These are phyloP conservation scores for Pseudogymnoascus sp. DNA, from an alignment of 2,329 filamentous ascomycete species.

Conservation along the genomic window DNA sequence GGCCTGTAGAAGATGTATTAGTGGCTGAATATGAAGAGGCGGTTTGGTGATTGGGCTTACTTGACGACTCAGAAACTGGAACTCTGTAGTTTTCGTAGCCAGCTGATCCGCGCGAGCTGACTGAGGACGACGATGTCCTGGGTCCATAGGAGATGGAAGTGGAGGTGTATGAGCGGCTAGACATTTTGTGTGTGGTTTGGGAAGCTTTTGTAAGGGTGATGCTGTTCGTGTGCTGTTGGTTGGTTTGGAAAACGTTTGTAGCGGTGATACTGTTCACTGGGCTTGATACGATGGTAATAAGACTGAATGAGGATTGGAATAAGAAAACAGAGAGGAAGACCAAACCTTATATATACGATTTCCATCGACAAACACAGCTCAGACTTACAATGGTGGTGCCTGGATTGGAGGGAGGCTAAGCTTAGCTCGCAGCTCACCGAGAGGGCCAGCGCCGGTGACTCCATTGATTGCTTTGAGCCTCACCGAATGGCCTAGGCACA, in stretches of 20 bases:
- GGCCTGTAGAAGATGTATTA: background rate
- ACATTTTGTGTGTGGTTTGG: background rate
- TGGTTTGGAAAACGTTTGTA: background rate
- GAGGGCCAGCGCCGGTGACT: background rate
- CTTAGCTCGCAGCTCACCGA: background rate
- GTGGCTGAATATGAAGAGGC: background rate
- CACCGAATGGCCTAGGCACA: slow-evolving; percentile 1
- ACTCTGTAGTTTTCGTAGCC: background rate
- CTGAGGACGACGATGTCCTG: background rate
- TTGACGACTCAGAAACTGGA: background rate
- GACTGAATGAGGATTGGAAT: background rate
- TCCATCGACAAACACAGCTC: background rate
- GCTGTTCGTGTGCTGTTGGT: background rate
- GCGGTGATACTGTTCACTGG: background rate
- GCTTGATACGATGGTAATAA: background rate
- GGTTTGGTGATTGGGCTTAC: background rate
- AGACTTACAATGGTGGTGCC: background rate
- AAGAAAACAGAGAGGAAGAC: background rate
- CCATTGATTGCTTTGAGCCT: slow-evolving; percentile 4
- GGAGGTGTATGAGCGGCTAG: background rate
- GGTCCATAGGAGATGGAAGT: background rate
- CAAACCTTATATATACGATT: slow-evolving; percentile 5
- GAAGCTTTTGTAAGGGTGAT: background rate
- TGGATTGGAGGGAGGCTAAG: slow-evolving; percentile 6
- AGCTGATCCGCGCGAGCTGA: background rate